Conservation (phyloP, 2,329 filamentous ascomycete genomes). For the Colletotrichum orchidophilum region DNA sequence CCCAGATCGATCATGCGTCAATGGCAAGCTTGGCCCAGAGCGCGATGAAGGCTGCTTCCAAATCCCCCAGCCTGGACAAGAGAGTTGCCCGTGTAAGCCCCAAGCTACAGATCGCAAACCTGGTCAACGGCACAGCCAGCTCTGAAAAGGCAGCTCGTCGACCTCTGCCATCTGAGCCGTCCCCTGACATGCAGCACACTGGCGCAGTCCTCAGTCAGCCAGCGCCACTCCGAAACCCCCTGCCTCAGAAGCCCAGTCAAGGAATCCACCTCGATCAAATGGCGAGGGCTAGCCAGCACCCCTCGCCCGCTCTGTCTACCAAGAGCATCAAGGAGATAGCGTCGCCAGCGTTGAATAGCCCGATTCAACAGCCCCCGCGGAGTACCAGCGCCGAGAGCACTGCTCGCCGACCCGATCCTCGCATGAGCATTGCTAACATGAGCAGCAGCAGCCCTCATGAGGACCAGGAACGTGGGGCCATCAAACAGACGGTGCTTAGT, state of each 20-base stretch:
- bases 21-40: neutral
- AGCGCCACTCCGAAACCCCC: neutral
- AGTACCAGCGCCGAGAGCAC: conserved; percentile 4
- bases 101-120: conserved; percentile 14
- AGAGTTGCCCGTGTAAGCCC: conserved; percentile 9
- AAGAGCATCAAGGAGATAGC: neutral
- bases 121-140: conserved; percentile 3
- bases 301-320: neutral
- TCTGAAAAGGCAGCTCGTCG: conserved; percentile 7
- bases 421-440: conserved; percentile 29
- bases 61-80: conserved; percentile 1
- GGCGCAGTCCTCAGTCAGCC: neutral
- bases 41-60: conserved; percentile 4
- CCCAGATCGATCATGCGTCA: neutral
- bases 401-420: conserved; percentile 17
- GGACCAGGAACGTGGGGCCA: neutral
- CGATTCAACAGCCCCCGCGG: neutral
- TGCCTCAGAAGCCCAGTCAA: neutral
- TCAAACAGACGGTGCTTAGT: neutral
- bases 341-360: neutral
- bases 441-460: conserved; percentile 25
- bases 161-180: conserved; percentile 3
- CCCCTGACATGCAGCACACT: neutral
- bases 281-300: neutral
- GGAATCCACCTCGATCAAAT: neutral